phyloP scores from a whole-genome alignment of 768 basidiomycete species.

The Podaxis mareebaensis region DNA sequence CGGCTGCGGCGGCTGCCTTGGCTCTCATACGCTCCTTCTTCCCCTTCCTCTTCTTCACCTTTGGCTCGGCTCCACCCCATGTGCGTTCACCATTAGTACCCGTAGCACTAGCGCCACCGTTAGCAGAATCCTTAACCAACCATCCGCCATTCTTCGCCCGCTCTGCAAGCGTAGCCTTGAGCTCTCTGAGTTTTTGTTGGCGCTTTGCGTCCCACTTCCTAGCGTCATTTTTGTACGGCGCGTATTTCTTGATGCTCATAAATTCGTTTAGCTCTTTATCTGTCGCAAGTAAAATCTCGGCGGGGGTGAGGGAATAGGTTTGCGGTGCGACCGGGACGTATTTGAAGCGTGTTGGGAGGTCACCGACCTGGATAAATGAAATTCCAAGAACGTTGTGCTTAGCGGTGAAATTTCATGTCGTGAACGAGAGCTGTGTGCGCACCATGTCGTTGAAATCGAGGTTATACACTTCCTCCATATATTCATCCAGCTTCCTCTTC shows the following conservation, averaged over 20 bases:
- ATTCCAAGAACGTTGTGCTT: neutral
- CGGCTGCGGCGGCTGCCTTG: constrained; percentile 29
- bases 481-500: constrained; percentile 78
- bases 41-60: constrained; percentile 37
- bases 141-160: constrained; percentile 27
- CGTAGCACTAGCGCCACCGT: constrained; percentile 21
- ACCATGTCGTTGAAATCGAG: constrained; percentile 97
- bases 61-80: constrained; percentile 20
- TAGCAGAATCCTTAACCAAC: constrained; percentile 19
- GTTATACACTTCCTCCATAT: constrained; percentile 89
- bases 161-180: constrained; percentile 62
- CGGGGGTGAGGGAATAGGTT: constrained; percentile 70
- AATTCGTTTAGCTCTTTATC: constrained; percentile 94
- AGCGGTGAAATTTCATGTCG: neutral
- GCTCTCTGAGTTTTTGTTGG: constrained; percentile 65
- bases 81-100: constrained; percentile 22
- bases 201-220: constrained; percentile 65
- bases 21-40: constrained; percentile 35
- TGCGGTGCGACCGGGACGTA: constrained; percentile 72
- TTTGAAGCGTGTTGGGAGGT: constrained; percentile 90
- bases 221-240: constrained; percentile 65
- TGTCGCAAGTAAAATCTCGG: constrained; percentile 87
- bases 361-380: constrained; percentile 63
- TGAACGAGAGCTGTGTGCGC: constrained; percentile 26
- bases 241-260: constrained; percentile 85